Conservation (phyloP, 1,284 basidiomycete species). For the Fistulinella staudtii region DNA sequence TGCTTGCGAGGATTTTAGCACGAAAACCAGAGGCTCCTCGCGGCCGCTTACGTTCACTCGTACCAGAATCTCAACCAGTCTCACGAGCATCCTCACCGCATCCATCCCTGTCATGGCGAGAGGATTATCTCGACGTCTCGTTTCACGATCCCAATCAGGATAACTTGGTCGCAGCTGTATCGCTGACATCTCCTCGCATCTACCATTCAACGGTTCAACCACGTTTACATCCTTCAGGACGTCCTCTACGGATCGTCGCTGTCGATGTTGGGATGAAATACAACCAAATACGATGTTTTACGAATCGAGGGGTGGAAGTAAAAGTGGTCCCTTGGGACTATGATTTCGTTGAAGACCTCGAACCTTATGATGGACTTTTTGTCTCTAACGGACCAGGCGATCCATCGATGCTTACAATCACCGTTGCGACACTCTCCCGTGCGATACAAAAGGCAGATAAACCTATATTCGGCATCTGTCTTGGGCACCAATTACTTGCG, state of each 20-base stretch:
- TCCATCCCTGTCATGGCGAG: constrained; percentile 61
- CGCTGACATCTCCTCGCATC: constrained; percentile 64
- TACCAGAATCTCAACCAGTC: constrained; percentile 37
- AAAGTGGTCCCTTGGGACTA: constrained; percentile 99
- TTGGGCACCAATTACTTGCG: constrained; percentile 96
- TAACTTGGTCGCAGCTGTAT: constrained; percentile 92
- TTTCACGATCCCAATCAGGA: constrained; percentile 88
- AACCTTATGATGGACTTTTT: constrained; percentile 94
- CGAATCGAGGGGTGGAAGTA: constrained; percentile 88
- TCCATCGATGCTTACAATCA: constrained; percentile 79
- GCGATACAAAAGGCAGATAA: constrained; percentile 72
- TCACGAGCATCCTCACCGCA: constrained; percentile 58
- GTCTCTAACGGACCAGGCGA: constrained; percentile 98
- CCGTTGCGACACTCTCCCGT: constrained; percentile 69
- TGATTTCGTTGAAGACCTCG: constrained; percentile 74
- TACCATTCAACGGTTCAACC: constrained; percentile 62
- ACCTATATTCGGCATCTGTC: constrained; percentile 98
- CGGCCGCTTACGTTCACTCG: constrained; percentile 31
- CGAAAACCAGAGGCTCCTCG: constrained; percentile 45
- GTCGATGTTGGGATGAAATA: constrained; percentile 99
- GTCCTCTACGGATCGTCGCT: constrained; percentile 82
- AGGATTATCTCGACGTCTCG: constrained; percentile 77
- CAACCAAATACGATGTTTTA: constrained; percentile 98
- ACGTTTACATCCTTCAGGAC: constrained; percentile 74
- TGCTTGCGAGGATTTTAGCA: constrained; percentile 82